Percentiles rank a stretch among this genome's conserved stretches.
These are phyloP conservation scores for Sphaceloma murrayae DNA, from an alignment of 2,329 filamentous ascomycete species.

Conservation along the genomic window DNA sequence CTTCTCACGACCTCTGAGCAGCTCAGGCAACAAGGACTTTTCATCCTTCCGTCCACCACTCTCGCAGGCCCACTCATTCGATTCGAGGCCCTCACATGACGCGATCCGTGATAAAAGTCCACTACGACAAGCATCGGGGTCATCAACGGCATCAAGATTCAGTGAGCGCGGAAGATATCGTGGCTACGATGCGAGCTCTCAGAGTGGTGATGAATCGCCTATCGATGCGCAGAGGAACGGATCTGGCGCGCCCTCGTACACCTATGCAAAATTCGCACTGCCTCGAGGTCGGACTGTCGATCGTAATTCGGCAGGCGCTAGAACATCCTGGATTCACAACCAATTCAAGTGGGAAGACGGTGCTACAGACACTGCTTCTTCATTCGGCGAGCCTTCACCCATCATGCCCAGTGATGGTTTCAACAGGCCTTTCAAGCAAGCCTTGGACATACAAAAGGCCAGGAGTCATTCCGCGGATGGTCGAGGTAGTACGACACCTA, in stretches of 20 bases:
- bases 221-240: conserved; percentile 36
- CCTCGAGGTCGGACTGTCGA: conserved; percentile 75
- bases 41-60: conserved; percentile 21
- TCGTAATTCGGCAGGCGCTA: conserved; percentile 52
- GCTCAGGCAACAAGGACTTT: conserved; percentile 38
- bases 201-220: conserved; percentile 19
- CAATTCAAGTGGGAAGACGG: conserved; percentile 53
- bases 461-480: conserved; percentile 13
- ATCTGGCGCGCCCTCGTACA: conserved; percentile 57
- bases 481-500: conserved; percentile 12
- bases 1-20: conserved; percentile 83
- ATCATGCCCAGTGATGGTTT: neutral
- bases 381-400: conserved; percentile 4
- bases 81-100: conserved; percentile 27
- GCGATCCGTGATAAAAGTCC: conserved; percentile 21
- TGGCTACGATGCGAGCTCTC: conserved; percentile 2
- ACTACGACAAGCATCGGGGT: conserved; percentile 22
- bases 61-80: conserved; percentile 32
- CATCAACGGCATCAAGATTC: conserved; percentile 18
- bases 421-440: conserved; percentile 11
- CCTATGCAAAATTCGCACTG: conserved; percentile 74
- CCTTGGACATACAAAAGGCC: conserved; percentile 15
- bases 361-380: neutral
- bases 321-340: conserved; percentile 38
- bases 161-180: conserved; percentile 24